phyloP scores from a whole-genome alignment of 169 alveolate genomes.

The Plasmodium berghei region DNA sequence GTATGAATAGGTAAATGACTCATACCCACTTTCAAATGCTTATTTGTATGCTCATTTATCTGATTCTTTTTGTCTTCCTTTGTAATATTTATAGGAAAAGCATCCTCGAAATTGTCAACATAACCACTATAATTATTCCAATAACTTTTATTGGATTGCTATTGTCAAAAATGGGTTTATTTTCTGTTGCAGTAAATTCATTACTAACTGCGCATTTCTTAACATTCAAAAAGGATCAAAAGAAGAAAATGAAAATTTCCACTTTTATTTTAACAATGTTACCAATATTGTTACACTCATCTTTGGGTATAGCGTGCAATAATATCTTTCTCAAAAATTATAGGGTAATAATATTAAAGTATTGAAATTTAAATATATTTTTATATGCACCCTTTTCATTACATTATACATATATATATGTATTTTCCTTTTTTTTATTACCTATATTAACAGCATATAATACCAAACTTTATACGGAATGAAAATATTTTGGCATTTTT shows the following conservation, averaged over 20 bases:
- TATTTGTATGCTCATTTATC: neutral
- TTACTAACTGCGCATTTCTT: constrained; percentile 73
- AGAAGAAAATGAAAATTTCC: constrained; percentile 65
- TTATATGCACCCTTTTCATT: neutral
- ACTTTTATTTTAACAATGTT: constrained; percentile 62
- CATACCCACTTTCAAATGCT: neutral
- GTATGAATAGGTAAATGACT: constrained; percentile 2
- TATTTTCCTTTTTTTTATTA: neutral
- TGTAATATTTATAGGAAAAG: constrained; percentile 48
- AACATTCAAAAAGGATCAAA: constrained; percentile 72
- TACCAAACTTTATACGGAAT: constrained; percentile 43
- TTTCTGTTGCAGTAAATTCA: constrained; percentile 75
- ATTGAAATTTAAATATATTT: constrained; percentile 2
- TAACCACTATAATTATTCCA: constrained; percentile 64
- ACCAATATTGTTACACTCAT: constrained; percentile 57
- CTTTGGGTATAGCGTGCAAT: constrained; percentile 48
- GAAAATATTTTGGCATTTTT: constrained; percentile 63
- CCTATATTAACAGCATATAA: constrained; percentile 21
- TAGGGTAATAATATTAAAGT: constrained; percentile 18
- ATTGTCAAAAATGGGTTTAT: constrained; percentile 71
- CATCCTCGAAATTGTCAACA: constrained; percentile 40
- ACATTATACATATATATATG: neutral
- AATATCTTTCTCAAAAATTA: constrained; percentile 38
- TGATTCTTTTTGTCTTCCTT: neutral
- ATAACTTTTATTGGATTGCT: constrained; percentile 42